phyloP scores from a whole-genome alignment of 306 rosid genomes.

The Urtica urens region DNA sequence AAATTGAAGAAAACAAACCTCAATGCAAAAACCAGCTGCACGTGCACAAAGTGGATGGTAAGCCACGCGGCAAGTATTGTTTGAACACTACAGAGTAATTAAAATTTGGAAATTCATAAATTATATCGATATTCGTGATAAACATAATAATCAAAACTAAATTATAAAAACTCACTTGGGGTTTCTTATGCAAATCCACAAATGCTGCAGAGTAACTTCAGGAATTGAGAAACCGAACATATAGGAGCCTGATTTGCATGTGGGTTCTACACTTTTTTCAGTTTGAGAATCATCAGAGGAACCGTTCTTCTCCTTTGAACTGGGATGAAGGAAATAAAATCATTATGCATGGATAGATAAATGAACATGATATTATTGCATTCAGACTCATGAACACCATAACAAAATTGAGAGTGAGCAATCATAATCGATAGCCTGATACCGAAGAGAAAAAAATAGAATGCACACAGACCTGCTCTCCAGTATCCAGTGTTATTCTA shows the following conservation, averaged over 20 bases:
- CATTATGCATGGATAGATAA: constrained; percentile 5
- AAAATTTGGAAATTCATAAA: constrained; percentile 5
- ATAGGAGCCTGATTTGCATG: constrained; percentile 67
- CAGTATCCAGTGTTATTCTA: constrained; percentile 81
- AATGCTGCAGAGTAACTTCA: constrained; percentile 80
- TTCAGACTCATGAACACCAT: not conserved
- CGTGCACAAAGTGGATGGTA: constrained; percentile 99
- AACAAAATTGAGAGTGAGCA: too few species aligned
- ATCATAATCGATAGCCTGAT: too few species aligned
- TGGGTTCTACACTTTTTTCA: too few species aligned
- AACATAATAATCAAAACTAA: not conserved
- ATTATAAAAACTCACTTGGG: constrained; percentile 51
- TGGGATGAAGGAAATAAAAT: constrained; percentile 30
- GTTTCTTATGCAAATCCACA: constrained; percentile 95
- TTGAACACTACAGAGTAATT: constrained; percentile 61
- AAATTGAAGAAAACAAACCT: constrained; percentile 44
- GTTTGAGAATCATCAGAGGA: too few species aligned
- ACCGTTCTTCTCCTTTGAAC: constrained; percentile 74
- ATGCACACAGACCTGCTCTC: too few species aligned
- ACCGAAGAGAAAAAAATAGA: too few species aligned
- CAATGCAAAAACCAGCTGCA: constrained; percentile 99
- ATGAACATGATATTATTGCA: constrained; percentile 1
- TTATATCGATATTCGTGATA: not conserved
- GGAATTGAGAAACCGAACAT: constrained; percentile 93
- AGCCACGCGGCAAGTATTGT: constrained; percentile 80